Evolutionary conservation across 176 grass and related monocot species (phyloP), one percentile per base, ranked within the genome.

Genomic region (Eleusine indica): DNA sequence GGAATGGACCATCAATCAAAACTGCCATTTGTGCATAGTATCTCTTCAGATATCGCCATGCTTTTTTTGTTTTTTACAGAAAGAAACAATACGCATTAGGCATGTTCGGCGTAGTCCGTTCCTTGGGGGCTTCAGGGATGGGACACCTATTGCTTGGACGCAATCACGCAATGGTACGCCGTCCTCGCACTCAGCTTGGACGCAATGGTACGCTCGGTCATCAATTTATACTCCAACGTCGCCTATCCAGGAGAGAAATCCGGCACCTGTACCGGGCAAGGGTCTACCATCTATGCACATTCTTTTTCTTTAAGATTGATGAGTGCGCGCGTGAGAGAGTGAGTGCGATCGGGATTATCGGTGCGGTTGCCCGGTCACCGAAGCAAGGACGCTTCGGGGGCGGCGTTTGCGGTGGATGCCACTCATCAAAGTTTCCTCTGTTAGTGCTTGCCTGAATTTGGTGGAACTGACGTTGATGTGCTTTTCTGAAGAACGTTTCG

Each of bases 131-230:
- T 79, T 75, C 49, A 41, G 46, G 17, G 53, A 57, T 14, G 64
- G 42, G 78, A 5, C 14, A 30, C 52, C 3, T 47, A 79, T 86
- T 79, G 51, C 79, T 90, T 87, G 80, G 74, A 87, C 80, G 80
- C 61, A 12, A 58, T n/a, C 52, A 25, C 25, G 25, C 25, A 4
- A 85, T 57, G 72, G 2, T 46, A 14, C 39, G 10, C 44, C 57
- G 77, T 46, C 54, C 43, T 44, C 57, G 66, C 66, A 46, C 25
- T 57, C 1, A 53, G 51, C 42, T 68, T 35, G 32, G 2, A 35
- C 32, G 32, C 32, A 35, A 35, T 35, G 32, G 32, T 35, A 35
- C 32, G 32, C 32, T 35, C 32, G 32, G 32, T 35, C 32, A 35
- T 35, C 32, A 35, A 35, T 35, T 35, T 35, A 35, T 2, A 35